A percentile compares a stretch with the other conserved stretches of the same genome.
phyloP scores from a whole-genome alignment of 306 rosid species.

The Cyclanthera cordifolia region DNA sequence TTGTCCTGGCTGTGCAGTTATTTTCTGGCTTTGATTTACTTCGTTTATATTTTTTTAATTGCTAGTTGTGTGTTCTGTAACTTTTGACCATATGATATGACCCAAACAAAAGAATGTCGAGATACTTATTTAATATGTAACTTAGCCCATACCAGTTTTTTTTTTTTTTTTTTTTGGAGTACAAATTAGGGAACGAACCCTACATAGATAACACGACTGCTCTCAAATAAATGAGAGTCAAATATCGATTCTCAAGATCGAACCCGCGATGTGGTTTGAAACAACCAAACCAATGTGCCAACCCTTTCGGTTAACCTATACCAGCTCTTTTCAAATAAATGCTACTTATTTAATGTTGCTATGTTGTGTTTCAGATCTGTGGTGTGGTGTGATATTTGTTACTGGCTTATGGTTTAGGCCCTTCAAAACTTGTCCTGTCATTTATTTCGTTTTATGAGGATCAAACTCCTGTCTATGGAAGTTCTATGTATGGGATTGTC shows the following conservation, averaged over 20 bases:
- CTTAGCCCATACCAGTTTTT: neutral
- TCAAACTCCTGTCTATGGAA: neutral
- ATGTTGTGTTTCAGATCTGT: neutral
- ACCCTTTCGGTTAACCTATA: too few relatives aligned
- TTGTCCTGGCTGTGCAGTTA: neutral
- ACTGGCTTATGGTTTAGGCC: neutral
- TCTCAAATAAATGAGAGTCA: too few relatives aligned
- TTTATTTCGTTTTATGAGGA: neutral
- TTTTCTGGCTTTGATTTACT: constrained; percentile 2
- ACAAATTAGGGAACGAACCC: too few relatives aligned
- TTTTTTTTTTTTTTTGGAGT: too few relatives aligned
- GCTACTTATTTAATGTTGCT: neutral
- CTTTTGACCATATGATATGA: neutral
- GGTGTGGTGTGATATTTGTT: neutral
- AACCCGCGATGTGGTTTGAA: too few relatives aligned
- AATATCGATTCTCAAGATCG: too few relatives aligned
- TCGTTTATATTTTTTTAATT: neutral
- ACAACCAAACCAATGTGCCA: too few relatives aligned
- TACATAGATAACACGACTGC: too few relatives aligned
- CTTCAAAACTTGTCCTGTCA: neutral
- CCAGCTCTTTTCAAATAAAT: too few relatives aligned
- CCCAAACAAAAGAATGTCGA: neutral
- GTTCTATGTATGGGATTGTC: neutral
- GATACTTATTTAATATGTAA: neutral
- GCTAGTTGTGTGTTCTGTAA: neutral